phyloP scores from a whole-genome alignment of 495 filamentous ascomycete genomes.

The Penicillium simplicissimum region DNA sequence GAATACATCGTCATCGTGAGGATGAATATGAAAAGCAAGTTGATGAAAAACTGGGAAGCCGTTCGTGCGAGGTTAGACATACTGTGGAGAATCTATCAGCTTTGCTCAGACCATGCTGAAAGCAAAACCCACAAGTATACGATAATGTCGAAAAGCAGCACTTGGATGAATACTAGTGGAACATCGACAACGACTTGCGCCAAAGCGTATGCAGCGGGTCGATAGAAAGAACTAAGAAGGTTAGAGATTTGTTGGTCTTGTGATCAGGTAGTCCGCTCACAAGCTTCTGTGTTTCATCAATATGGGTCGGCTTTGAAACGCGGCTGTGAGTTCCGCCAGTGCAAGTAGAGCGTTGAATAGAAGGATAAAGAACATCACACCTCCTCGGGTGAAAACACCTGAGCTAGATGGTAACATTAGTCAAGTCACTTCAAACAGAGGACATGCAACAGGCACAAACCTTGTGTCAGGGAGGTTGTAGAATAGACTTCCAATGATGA shows the following conservation, averaged over 20 bases:
- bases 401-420: slow-evolving; percentile 22
- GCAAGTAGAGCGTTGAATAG: slow-evolving; percentile 82
- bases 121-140: slow-evolving; percentile 62
- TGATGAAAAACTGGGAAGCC: slow-evolving; percentile 83
- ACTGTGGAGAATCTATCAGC: slow-evolving; percentile 31
- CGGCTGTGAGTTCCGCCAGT: slow-evolving; percentile 70
- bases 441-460: slow-evolving; percentile 13
- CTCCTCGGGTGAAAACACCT: slow-evolving; percentile 51
- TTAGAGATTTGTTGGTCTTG: not conserved
- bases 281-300: slow-evolving; percentile 80
- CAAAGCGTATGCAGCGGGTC: slow-evolving; percentile 75
- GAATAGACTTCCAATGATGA: slow-evolving; percentile 78
- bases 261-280: slow-evolving; percentile 23
- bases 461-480: slow-evolving; percentile 65
- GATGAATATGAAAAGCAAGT: slow-evolving; percentile 57
- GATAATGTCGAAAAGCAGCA: slow-evolving; percentile 69
- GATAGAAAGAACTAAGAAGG: slow-evolving; percentile 65
- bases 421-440: too few species aligned
- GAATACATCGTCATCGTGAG: slow-evolving; percentile 77
- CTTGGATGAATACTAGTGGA: slow-evolving; percentile 69
- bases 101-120: not conserved
- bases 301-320: slow-evolving; percentile 70
- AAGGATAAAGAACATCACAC: slow-evolving; percentile 71
- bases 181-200: slow-evolving; percentile 76
- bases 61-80: slow-evolving; percentile 63